Evolutionary conservation across 2,329 filamentous ascomycete species (phyloP).

Genomic region (Aspergillus uvarum): DNA sequence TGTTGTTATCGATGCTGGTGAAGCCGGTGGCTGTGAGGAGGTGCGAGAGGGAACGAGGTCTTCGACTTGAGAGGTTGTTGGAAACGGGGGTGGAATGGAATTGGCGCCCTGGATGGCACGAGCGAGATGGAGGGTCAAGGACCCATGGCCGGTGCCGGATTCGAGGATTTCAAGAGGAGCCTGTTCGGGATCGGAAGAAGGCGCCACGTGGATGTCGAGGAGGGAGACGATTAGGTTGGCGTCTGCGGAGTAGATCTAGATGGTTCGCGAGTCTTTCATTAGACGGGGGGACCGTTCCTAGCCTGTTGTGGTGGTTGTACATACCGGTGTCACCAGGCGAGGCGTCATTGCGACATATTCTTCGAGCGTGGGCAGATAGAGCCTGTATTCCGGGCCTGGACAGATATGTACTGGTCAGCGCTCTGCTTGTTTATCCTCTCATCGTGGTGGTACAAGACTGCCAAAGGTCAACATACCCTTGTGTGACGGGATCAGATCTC

Average conservation of each 20-base stretch:
- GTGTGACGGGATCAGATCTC: conserved; percentile 59
- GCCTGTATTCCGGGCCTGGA: conserved; percentile 50
- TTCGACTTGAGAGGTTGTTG: conserved; percentile 33
- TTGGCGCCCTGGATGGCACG: conserved; percentile 75
- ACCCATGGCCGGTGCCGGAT: conserved; percentile 81
- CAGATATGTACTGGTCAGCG: not conserved
- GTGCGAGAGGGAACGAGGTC: conserved; percentile 33
- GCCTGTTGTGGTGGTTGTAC: conserved; percentile 19
- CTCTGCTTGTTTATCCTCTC: not conserved
- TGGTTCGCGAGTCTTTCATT: conserved; percentile 6
- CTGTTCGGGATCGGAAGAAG: conserved; percentile 31
- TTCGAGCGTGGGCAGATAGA: conserved; percentile 67
- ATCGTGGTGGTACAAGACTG: not conserved
- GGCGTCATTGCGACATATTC: conserved; percentile 69
- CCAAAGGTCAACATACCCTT: conserved; percentile 39
- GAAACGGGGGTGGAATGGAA: conserved; percentile 50
- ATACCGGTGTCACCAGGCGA: conserved; percentile 72
- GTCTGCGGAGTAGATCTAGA: conserved; percentile 71
- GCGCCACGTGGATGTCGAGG: conserved; percentile 67
- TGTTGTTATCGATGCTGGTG: too few relatives aligned
- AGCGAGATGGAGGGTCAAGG: conserved; percentile 72
- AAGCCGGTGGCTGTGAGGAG: conserved; percentile 12
- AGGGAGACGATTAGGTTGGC: conserved; percentile 73
- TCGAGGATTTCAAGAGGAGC: conserved; percentile 72
- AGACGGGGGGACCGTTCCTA: not conserved